Evolutionary conservation across 208 protist genomes (phyloP), one percentile per base, ranked within the genome.

Genomic region (Crithidia sp.): DNA sequence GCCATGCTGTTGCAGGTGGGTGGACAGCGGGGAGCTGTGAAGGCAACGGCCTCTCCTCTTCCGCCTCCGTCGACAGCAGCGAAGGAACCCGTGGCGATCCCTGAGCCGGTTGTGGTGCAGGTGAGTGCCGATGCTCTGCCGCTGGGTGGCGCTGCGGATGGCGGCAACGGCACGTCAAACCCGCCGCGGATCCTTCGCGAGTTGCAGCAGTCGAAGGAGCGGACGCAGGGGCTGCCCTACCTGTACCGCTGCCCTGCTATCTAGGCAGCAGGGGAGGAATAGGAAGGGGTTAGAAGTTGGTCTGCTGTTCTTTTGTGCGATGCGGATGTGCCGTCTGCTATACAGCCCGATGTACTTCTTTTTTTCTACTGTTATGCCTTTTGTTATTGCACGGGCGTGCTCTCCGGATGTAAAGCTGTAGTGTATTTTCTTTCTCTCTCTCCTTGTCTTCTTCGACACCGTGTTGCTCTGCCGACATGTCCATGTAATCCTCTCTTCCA

Each of bases 191-290:
- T 96, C 14, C 68, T 97, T 57, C 62, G 86, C 5, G 89, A 94
- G 58, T 66, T 97, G 63, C 91, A 96, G 72, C 81, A 74, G 37
- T 94, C 92, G 13, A 95, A 90, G 84, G 92, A 96, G 54, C 75
- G 91, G 6, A 93, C 89, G 13, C 94, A 97, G 55, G 91, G 91
- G 2, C 79, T 97, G 50, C 92, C 94, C 28, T 97, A 97, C 79
- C 77, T 97, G 8, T 97, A 97, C 81, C 89, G 94, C 54, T 97
- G 94, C 57, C 94, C 94, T n/a, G 90, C 91, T 17, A 94, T 97
- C 28, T 97, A 85, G 79, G 7, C 28, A 28, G 28, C 28, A 28
- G 28, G 28, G 1, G 28, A 28, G 28, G 28, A 28, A 28, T 28
- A 28, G 28, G 28, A 28, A 28, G 28, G 10, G 13, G 9, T 4